Evolutionary conservation across 31 red algal species (phyloP).

Genomic region (Bonnemaisonia californica): DNA sequence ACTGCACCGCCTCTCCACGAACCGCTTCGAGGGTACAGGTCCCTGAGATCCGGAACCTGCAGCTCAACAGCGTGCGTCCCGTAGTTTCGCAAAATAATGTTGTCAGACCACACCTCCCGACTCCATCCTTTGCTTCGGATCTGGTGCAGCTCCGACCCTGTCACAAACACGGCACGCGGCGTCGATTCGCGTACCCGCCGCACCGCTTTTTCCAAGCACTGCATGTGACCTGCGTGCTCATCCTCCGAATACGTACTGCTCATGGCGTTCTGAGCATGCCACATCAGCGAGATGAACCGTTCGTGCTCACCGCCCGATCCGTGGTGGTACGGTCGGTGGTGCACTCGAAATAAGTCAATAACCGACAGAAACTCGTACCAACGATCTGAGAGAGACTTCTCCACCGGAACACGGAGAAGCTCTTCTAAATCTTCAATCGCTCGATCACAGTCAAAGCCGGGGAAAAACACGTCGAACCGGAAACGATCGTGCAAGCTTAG

Average conservation of each 20-base stretch:
- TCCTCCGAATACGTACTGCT: conserved; percentile 39
- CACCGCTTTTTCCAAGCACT: conserved; percentile 30
- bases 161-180: conserved; percentile 51
- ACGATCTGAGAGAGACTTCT: conserved; percentile 17
- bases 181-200: conserved; percentile 27
- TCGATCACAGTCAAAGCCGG: conserved; percentile 51
- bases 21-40: conserved; percentile 11
- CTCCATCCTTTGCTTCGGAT: conserved; percentile 70
- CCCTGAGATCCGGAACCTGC: conserved; percentile 42
- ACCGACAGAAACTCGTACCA: conserved; percentile 35
- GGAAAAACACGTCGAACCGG: conserved; percentile 79
- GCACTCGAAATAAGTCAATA: conserved; percentile 35
- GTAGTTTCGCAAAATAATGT: conserved; percentile 67
- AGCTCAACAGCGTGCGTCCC: neutral
- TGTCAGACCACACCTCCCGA: conserved; percentile 52
- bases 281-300: conserved; percentile 67
- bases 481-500: conserved; percentile 64
- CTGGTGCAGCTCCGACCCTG: conserved; percentile 74
- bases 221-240: conserved; percentile 37
- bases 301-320: conserved; percentile 30
- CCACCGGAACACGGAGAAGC: conserved; percentile 37
- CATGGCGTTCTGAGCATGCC: conserved; percentile 85
- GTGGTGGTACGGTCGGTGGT: conserved; percentile 32
- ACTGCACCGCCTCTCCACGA: neutral
- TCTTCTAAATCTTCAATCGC: conserved; percentile 39